Evolutionary conservation across 306 rosid species (phyloP), one percentile per base, ranked within the genome.

Genomic region (Cicer cuneatum): DNA sequence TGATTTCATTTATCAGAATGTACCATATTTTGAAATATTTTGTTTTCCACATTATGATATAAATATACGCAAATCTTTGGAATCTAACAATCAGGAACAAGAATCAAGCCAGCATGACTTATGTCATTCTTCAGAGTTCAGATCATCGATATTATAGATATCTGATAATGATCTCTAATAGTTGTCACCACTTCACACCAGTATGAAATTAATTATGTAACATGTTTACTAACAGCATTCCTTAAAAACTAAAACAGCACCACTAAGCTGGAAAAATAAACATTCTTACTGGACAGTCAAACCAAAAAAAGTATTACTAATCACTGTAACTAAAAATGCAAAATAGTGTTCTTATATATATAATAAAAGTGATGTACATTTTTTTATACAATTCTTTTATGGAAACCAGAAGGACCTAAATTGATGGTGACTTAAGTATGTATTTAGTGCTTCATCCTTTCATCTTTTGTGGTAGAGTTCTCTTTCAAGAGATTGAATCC

Each of bases 11-110:
- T 65, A 11, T 68, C 71, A 29, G 24, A 79, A 43, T 72, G 18
- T 53, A 53, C 42, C 74, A 47, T 63, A 51, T 33, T 63, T 71
- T 45, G 43, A 64, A 72, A 42, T 24, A 56, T 78, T 4, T 56
- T 54, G 29, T 13, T 56, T 21, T 66, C 15, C 7, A n/a, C 37
- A 56, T 45, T 56, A 65, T 40, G 16, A 24, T 54, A 21, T 59
- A 35, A 80, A 15, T 15, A 47, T 54, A 54, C 35, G 60, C 57
- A 73, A 53, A 41, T 16, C 9, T 54, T 66, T 56, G 54, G 75
- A 73, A 58, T 66, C 71, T 54, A 66, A 49, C 70, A 62, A 73
- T 54, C 39, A 56, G 14, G 56, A 66, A 79, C 24, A 57, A 39
- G 65, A 67, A 66, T 49, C 48, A 48, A 46, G 21, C 24, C 2